Conservation (phyloP, 306 rosid species). For the Luffa aegyptiaca region DNA sequence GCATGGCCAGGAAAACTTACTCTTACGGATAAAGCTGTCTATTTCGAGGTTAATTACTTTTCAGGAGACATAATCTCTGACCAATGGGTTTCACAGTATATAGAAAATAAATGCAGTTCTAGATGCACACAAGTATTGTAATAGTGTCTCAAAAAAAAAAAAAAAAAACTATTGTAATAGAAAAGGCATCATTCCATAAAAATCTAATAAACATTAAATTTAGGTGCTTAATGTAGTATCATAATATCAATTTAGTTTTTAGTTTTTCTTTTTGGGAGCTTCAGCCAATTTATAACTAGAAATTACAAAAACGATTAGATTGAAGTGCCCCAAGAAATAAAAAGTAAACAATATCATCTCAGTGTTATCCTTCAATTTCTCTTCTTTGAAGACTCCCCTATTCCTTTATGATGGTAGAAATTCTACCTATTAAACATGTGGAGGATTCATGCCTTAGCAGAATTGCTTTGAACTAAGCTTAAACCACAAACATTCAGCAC, state of each 20-base stretch:
- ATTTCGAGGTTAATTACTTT: slow-evolving; percentile 55
- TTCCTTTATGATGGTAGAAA: not conserved
- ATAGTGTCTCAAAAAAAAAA: not conserved
- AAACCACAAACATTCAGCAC: not conserved
- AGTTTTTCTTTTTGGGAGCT: not conserved
- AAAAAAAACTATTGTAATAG: not conserved
- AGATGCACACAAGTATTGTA: not conserved
- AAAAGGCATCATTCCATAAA: not conserved
- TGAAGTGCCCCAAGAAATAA: not conserved
- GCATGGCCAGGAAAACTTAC: slow-evolving; percentile 98
- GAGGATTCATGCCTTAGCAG: not conserved
- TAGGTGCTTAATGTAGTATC: not conserved
- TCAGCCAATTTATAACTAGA: not conserved
- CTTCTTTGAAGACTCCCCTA: not conserved
- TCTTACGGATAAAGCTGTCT: slow-evolving; percentile 79
- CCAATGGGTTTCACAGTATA: not conserved
- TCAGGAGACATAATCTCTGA: not conserved
- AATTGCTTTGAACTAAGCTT: not conserved
- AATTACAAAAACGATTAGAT: not conserved
- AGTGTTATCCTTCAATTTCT: not conserved
- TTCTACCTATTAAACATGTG: not conserved
- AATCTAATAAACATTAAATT: not conserved
- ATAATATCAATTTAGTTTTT: not conserved
- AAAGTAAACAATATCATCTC: not conserved
- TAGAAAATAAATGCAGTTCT: not conserved